Evolutionary conservation across 2,329 filamentous ascomycete species (phyloP).

Genomic region (Whalleya microplaca): DNA sequence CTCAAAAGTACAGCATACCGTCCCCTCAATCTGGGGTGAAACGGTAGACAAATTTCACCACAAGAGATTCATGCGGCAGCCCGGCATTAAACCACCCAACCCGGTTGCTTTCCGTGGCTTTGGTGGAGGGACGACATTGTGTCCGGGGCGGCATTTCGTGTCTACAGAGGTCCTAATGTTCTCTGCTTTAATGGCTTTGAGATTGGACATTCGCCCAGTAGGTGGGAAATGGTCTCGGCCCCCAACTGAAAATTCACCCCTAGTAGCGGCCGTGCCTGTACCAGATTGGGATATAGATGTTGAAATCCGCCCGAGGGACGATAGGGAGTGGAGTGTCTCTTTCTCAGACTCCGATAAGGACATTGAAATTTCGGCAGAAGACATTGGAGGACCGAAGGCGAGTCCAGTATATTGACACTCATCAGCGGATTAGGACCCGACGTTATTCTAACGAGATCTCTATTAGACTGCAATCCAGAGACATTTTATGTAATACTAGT

Average conservation of each 20-base stretch:
- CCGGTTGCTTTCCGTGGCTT: constrained; percentile 19
- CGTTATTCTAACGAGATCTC: too few species aligned
- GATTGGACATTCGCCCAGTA: constrained; percentile 14
- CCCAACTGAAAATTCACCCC: constrained; percentile 1
- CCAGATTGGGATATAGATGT: constrained; percentile 6
- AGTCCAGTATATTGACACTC: background rate
- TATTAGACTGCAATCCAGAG: too few species aligned
- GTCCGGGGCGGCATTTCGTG: constrained; percentile 20
- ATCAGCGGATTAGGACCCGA: too few species aligned
- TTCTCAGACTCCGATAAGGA: constrained; percentile 3
- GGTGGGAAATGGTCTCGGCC: constrained; percentile 5
- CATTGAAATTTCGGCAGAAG: constrained; percentile 6
- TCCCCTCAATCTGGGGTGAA: background rate
- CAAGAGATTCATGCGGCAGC: constrained; percentile 5
- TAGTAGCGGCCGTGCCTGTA: constrained; percentile 1
- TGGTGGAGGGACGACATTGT: constrained; percentile 19
- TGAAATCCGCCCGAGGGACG: background rate
- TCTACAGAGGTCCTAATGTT: constrained; percentile 22
- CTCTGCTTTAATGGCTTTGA: constrained; percentile 11
- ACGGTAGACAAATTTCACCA: constrained; percentile 7
- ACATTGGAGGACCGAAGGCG: background rate
- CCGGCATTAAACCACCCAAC: constrained; percentile 8
- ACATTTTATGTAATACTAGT: too few species aligned
- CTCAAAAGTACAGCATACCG: constrained; percentile 4
- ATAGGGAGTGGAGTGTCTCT: constrained; percentile 6